These are phyloP conservation scores for Maudiozyma barnettii DNA, from an alignment of 805 yeast species.

Conservation along the genomic window DNA sequence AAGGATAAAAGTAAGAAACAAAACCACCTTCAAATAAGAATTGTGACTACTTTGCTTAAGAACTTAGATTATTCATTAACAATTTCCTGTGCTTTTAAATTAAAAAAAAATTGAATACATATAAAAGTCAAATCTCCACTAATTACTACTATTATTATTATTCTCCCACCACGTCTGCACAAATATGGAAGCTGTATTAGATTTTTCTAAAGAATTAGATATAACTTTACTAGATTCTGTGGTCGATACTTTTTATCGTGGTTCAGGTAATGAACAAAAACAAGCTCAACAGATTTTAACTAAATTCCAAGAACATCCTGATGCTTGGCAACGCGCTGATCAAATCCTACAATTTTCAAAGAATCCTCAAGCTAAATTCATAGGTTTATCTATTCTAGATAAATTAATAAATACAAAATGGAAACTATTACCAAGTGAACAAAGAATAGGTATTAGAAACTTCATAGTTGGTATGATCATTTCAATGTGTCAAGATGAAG, in stretches of 20 bases:
- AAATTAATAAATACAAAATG: conserved; percentile 84
- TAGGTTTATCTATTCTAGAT: conserved; percentile 84
- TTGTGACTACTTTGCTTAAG: too few relatives aligned
- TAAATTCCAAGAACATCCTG: conserved; percentile 86
- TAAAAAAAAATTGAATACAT: too few relatives aligned
- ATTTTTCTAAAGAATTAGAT: conserved; percentile 78
- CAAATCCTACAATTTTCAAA: conserved; percentile 68
- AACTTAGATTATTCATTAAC: too few relatives aligned
- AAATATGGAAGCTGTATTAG: conserved; percentile 76
- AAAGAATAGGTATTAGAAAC: conserved; percentile 86
- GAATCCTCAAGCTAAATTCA: conserved; percentile 82
- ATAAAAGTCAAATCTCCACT: too few relatives aligned
- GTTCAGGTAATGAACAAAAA: conserved; percentile 58
- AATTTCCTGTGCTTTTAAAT: too few relatives aligned
- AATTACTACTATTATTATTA: too few relatives aligned
- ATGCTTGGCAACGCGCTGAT: conserved; percentile 92
- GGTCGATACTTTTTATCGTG: conserved; percentile 75
- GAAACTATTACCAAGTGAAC: conserved; percentile 85
- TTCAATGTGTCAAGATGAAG: conserved; percentile 77
- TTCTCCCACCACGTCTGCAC: background rate
- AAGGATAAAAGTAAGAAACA: too few relatives aligned
- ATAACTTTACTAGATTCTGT: conserved; percentile 69
- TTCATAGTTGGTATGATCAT: conserved; percentile 91
- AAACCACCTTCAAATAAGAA: too few relatives aligned
- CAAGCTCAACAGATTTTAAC: conserved; percentile 64